A percentile compares a stretch with the other conserved stretches of the same genome.
Conservation (phyloP, 352 stramenopile species). For the Pythium oligandrum region DNA sequence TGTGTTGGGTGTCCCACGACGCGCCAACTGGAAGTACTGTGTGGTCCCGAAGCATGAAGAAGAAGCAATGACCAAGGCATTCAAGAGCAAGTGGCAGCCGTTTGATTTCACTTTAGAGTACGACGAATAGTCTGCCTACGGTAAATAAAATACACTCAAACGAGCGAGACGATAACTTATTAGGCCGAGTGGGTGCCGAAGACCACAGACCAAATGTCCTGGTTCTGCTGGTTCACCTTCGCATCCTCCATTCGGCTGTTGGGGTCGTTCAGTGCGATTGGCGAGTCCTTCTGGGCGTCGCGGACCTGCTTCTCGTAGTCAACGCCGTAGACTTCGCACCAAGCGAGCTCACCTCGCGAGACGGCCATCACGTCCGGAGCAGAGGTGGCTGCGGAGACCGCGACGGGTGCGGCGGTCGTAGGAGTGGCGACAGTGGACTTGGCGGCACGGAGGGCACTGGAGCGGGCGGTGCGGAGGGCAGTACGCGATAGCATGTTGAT, state of each 20-base stretch:
- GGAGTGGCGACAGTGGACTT: conserved; percentile 15
- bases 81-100: conserved; percentile 59
- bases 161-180: conserved; percentile 1
- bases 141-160: no score
- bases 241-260: neutral
- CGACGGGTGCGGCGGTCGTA: conserved; percentile 10
- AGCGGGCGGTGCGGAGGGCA: conserved; percentile 1
- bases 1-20: conserved; percentile 55
- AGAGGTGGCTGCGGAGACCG: conserved; percentile 1
- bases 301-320: conserved; percentile 68
- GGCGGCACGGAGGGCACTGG: conserved; percentile 9
- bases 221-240: neutral
- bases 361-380: conserved; percentile 3
- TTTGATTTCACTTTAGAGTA: conserved; percentile 70
- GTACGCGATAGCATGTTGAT: conserved; percentile 3
- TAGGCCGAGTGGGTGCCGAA: conserved; percentile 14
- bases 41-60: conserved; percentile 72
- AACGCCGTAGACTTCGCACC: conserved; percentile 74
- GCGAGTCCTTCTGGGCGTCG: conserved; percentile 52
- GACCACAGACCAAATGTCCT: conserved; percentile 25
- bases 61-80: conserved; percentile 53
- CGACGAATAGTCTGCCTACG: conserved; percentile 14
- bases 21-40: conserved; percentile 82
- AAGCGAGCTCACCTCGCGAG: conserved; percentile 53
- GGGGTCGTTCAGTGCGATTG: conserved; percentile 21